Conservation (phyloP, 331 rosid genomes). For the Quercus tomentella region DNA sequence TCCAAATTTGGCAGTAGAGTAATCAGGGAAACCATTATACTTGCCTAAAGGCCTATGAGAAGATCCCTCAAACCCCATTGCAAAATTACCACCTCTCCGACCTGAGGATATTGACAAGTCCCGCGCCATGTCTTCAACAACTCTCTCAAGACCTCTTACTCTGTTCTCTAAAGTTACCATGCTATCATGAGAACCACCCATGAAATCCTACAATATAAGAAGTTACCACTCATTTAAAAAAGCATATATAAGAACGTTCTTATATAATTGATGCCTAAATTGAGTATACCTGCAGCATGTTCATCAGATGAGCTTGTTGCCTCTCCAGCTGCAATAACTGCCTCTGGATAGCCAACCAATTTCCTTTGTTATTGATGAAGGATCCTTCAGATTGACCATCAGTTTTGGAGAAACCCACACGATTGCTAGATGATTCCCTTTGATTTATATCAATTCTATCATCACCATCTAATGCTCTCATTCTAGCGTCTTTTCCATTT, state of each 20-base stretch:
- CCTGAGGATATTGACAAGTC: conserved; percentile 87
- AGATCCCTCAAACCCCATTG: conserved; percentile 77
- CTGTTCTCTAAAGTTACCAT: conserved; percentile 96
- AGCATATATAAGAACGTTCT: conserved; percentile 7
- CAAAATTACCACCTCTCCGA: conserved; percentile 65
- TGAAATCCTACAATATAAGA: conserved; percentile 78
- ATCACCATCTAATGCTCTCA: conserved; percentile 47
- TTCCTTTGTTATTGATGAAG: conserved; percentile 78
- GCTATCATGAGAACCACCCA: conserved; percentile 97
- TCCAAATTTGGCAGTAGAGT: conserved; percentile 68
- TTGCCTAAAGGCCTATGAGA: conserved; percentile 66
- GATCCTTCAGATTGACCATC: conserved; percentile 82
- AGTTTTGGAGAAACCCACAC: conserved; percentile 67
- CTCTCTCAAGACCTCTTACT: conserved; percentile 95
- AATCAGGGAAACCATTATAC: conserved; percentile 75
- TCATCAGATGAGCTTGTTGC: conserved; percentile 94
- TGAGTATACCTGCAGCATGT: conserved; percentile 78
- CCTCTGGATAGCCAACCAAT: conserved; percentile 93
- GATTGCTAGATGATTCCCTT: conserved; percentile 65
- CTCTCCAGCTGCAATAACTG: conserved; percentile 91
- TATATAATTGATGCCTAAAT: conserved; percentile 7
- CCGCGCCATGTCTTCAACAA: conserved; percentile 93
- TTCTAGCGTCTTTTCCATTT: conserved; percentile 62
- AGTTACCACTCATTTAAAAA: conserved; percentile 10
- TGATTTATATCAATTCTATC: conserved; percentile 58